Evolutionary conservation across 306 rosid species (phyloP), one percentile per base, ranked within the genome.

Genomic region (Trifolium fragiferum): DNA sequence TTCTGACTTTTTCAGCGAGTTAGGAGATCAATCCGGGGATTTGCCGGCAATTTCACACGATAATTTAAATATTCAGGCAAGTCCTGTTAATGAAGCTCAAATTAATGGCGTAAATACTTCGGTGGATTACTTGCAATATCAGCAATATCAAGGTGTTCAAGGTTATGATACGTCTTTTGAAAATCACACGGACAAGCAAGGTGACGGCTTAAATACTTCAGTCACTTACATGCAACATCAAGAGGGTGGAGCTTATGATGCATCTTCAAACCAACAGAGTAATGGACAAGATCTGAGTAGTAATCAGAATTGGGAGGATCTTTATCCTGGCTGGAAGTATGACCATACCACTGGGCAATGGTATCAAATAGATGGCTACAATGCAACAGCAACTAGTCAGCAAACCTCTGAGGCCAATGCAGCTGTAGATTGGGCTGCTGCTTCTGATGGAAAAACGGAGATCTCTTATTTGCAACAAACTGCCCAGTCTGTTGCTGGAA

Each of bases 281-380:
- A 84, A 60, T 61, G 90, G 35, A 68, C 89, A 85, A 75, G 96
- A 91, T 84, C 78, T 70, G 21, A 88, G 61, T 74, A 84, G 80
- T 71, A 77, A 84, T 46, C 90, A 89, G 83, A 70, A 79, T 47
- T 90, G 95, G 98, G 96, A 93, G 75, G 77, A 78, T 81, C 82
- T 77, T 32, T 92, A 89, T 87, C 98, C 96, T 33, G 96, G 98
- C 51, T 93, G 96, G 96, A 93, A 77, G 82, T 87, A 72, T 62
- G 96, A 93, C 64, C 10, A 72, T 13, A 66, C 62, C 82, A 81
- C 87, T 5, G 89, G 90, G 75, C 89, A 93, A 66, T 93, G 98
- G 96, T 85, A 87, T 82, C 93, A 81, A 81, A 83, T 87, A n/a
- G 91, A 86, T 38, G 87, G 20, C 70, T 73, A 73, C 68, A 70